phyloP scores from a whole-genome alignment of 1,284 basidiomycete genomes.

The Coniferiporia weirii region DNA sequence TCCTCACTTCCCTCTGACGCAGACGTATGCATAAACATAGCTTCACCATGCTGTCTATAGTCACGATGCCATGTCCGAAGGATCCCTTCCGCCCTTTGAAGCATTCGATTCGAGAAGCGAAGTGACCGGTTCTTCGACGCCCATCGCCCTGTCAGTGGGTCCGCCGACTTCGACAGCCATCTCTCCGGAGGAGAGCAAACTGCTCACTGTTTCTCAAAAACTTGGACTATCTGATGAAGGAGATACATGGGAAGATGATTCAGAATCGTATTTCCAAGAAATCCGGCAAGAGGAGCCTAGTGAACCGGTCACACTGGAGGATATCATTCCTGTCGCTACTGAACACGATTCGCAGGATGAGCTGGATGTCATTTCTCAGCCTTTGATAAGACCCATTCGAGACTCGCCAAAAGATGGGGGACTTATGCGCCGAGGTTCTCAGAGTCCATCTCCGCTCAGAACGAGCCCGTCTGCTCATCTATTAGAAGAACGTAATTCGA shows the following conservation, averaged over 20 bases:
- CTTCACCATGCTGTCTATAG: neutral
- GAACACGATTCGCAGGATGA: slow-evolving; percentile 4
- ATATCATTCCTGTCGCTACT: neutral
- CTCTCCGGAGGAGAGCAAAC: neutral
- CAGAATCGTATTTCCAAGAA: neutral
- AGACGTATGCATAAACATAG: neutral
- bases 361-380: slow-evolving; percentile 14
- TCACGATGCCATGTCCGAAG: neutral
- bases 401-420: neutral
- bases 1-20: neutral
- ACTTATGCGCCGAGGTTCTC: neutral
- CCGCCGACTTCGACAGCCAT: slow-evolving; percentile 1
- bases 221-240: neutral
- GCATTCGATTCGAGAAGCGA: neutral
- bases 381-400: neutral
- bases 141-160: neutral
- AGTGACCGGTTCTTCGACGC: neutral
- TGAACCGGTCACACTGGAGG: neutral
- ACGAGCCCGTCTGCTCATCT: neutral
- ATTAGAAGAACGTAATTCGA: neutral
- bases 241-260: neutral
- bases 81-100: neutral
- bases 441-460: neutral
- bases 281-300: neutral
- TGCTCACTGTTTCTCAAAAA: neutral